These are phyloP conservation scores for Talaromyces sp. DNA, from an alignment of 2,329 filamentous ascomycete genomes.

Conservation along the genomic window DNA sequence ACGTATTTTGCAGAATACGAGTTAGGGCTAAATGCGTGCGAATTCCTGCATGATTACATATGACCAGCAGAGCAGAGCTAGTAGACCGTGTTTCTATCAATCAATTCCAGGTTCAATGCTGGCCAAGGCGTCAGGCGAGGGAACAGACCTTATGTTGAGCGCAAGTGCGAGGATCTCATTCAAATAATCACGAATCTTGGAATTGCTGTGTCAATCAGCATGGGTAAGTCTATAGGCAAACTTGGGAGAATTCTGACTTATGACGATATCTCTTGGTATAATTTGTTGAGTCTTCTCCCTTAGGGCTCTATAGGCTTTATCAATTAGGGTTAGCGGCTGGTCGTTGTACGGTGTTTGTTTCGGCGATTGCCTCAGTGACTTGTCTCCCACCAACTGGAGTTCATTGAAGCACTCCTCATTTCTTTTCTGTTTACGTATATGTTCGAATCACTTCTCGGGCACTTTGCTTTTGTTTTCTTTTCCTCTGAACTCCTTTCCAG, in stretches of 20 bases:
- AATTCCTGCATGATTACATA: background rate
- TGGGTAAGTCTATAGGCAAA: background rate
- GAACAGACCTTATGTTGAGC: background rate
- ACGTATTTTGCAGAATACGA: background rate
- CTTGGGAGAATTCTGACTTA: background rate
- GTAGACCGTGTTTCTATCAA: background rate
- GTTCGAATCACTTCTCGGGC: background rate
- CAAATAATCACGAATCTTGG: background rate
- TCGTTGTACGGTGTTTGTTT: background rate
- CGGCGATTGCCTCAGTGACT: background rate
- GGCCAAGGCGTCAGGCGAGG: background rate
- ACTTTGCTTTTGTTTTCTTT: background rate
- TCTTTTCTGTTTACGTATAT: background rate
- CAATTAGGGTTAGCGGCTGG: background rate
- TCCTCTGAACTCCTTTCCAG: background rate
- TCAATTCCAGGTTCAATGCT: too few species aligned
- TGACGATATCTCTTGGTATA: background rate
- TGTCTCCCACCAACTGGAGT: background rate
- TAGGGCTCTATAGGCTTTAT: background rate
- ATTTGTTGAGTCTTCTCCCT: background rate
- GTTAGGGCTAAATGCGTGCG: background rate
- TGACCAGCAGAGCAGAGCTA: background rate
- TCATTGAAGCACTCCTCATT: too few species aligned
- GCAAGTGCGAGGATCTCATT: background rate
- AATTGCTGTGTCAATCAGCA: background rate